Percentiles rank a stretch among this genome's conserved stretches.
phyloP scores from a whole-genome alignment of 225 moss, liverwort and hornwort genomes.

The Polytrichum commune region DNA sequence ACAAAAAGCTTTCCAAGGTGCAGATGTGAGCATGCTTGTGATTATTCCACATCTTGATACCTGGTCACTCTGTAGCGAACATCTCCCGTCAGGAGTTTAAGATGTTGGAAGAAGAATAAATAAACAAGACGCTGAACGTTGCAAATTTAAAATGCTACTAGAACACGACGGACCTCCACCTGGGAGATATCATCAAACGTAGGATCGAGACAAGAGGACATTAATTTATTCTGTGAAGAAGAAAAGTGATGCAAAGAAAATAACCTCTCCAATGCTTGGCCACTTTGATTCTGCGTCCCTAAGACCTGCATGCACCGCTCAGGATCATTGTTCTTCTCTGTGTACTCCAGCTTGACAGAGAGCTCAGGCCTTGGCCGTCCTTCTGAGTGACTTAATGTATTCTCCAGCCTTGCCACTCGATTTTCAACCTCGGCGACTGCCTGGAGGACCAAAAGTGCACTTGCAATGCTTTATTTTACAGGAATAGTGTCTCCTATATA shows the following conservation, averaged over 20 bases:
- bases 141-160: too few species aligned
- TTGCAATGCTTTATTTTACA: not conserved
- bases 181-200: too few species aligned
- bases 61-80: too few species aligned
- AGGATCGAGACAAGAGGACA: too few species aligned
- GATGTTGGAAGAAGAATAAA: too few species aligned
- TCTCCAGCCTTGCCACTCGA: constrained; percentile 35
- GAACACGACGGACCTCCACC: too few species aligned
- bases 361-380: constrained; percentile 31
- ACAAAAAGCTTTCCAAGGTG: too few species aligned
- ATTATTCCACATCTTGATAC: too few species aligned
- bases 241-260: not conserved
- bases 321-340: constrained; percentile 31
- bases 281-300: constrained; percentile 55
- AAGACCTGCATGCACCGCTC: constrained; percentile 40
- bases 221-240: too few species aligned
- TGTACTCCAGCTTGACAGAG: constrained; percentile 65
- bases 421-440: constrained; percentile 51
- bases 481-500: not conserved
- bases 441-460: constrained; percentile 13
- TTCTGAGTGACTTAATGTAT: constrained; percentile 19
- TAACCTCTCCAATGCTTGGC: constrained; percentile 49
- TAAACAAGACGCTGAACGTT: too few species aligned
- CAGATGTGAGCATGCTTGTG: too few species aligned
- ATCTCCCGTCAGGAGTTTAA: too few species aligned